Percentiles rank a stretch among this genome's conserved stretches.
These are phyloP conservation scores for Colletotrichum incanum DNA, from an alignment of 2,329 filamentous ascomycete species.

Conservation along the genomic window DNA sequence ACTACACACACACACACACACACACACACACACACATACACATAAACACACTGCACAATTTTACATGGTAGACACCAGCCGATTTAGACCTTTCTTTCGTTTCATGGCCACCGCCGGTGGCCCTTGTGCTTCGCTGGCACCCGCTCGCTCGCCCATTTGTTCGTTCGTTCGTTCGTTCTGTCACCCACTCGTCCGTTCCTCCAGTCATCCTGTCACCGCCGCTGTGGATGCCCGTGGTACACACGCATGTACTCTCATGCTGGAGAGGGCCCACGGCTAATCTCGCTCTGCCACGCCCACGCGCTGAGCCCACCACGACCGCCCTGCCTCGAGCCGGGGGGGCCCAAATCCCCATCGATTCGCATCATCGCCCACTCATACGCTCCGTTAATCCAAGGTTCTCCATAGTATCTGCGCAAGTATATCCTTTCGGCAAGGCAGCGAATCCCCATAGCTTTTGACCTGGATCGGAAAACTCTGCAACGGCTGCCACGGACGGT, in stretches of 20 bases:
- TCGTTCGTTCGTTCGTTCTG: not conserved
- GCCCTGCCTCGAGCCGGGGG: slow-evolving; percentile 14
- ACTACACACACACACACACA: not conserved
- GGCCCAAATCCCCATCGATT: slow-evolving; percentile 11
- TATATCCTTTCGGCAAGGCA: not conserved
- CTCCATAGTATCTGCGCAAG: slow-evolving; percentile 5
- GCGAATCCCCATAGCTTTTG: slow-evolving; percentile 21
- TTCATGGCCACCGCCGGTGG: too few relatives aligned
- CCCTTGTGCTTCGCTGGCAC: not conserved
- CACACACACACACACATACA: not conserved
- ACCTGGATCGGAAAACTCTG: slow-evolving; percentile 40
- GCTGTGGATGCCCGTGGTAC: not conserved
- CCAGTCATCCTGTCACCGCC: too few relatives aligned
- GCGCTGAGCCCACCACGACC: slow-evolving; percentile 32
- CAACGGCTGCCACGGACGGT: slow-evolving; percentile 29
- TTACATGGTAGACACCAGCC: not conserved
- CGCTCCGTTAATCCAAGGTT: not conserved
- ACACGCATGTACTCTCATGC: not conserved
- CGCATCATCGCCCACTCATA: slow-evolving; percentile 29
- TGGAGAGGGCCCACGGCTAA: slow-evolving; percentile 32
- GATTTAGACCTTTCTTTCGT: not conserved
- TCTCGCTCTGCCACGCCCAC: slow-evolving; percentile 35
- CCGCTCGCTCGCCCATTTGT: not conserved
- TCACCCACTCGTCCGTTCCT: not conserved
- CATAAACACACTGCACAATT: not conserved